Conservation (phyloP, 805 yeast genomes). For the Diddensiella santjacobensis region DNA sequence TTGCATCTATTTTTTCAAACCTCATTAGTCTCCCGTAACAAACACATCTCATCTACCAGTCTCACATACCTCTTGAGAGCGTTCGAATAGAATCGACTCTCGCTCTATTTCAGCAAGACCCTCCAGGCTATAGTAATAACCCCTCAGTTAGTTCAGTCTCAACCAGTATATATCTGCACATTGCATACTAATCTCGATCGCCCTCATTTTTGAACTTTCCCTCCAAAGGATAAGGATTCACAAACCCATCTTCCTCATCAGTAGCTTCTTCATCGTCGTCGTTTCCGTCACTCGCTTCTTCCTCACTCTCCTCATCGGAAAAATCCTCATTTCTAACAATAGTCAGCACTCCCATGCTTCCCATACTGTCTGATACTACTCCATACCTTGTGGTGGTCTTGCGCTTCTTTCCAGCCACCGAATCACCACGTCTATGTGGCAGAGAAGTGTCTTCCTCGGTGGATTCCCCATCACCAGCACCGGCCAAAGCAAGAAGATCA, state of each 20-base stretch:
- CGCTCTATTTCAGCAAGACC: constrained; percentile 87
- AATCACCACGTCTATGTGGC: not conserved
- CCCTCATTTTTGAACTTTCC: constrained; percentile 82
- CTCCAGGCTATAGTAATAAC: constrained; percentile 36
- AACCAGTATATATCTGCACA: constrained; percentile 13
- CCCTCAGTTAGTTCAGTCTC: not conserved
- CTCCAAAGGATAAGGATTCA: constrained; percentile 87
- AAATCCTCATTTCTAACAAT: not conserved
- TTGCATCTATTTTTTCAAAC: constrained; percentile 51
- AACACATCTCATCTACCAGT: not conserved
- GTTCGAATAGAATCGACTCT: constrained; percentile 85
- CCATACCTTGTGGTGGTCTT: constrained; percentile 9
- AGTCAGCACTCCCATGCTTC: not conserved
- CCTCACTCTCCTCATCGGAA: constrained; percentile 28
- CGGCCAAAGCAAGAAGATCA: constrained; percentile 93
- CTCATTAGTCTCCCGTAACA: not conserved
- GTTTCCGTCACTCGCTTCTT: constrained; percentile 33
- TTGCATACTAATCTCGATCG: constrained; percentile 52
- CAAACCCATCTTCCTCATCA: constrained; percentile 35
- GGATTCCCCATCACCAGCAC: constrained; percentile 45
- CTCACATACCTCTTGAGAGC: constrained; percentile 61
- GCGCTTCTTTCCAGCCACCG: constrained; percentile 2
- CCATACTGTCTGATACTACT: not conserved
- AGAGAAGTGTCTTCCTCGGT: constrained; percentile 20
- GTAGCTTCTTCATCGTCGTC: constrained; percentile 32